Evolutionary conservation across 208 protist genomes (phyloP), one percentile per base, ranked within the genome.

Genomic region (Trypanosoma mega): DNA sequence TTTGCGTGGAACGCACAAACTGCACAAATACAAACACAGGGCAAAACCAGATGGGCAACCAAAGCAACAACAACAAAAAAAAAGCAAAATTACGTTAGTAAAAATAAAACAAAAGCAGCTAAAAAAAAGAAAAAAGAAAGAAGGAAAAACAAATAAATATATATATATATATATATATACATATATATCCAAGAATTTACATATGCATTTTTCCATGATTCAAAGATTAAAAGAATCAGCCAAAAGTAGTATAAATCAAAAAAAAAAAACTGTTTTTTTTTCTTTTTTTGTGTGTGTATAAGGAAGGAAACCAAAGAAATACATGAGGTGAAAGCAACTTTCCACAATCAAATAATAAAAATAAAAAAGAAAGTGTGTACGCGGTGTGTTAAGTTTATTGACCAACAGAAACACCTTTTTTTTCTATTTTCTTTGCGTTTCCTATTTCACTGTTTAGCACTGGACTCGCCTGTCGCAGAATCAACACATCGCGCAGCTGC

Each of bases 401-500:
- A n/a, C n/a, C n/a, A 26, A 6, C 4, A 51, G 46, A 51, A 26
- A n/a, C 24, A 41, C 31, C 14, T 27, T 7, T 24, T 12, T 2
- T 47, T 33, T 18, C 30, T 59, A 34, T 30, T 36, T 11, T 33
- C 49, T 50, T 50, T 21, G 16, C n/a, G 14, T 21, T 50, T 20
- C 24, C 4, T 29, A 9, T 34, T 20, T 5, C 14, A 7, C 14
- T 6, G 9, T 18, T 45, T 45, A 11, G 8, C 31, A 30, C 33
- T 49, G 78, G 67, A 7, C 34, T 27, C 16, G 59, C 27, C n/a
- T 69, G 53, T 63, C 77, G 66, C 16, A 82, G 70, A 3, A 68
- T 54, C 1, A 94, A 57, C 0, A 82, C 71, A 26, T 97, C 85
- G 46, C 94, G 94, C 29, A 98, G 78, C 77, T 92, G 85, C 33